These are phyloP conservation scores for Apiospora sp. DNA, from an alignment of 2,329 filamentous ascomycete genomes.

Conservation along the genomic window DNA sequence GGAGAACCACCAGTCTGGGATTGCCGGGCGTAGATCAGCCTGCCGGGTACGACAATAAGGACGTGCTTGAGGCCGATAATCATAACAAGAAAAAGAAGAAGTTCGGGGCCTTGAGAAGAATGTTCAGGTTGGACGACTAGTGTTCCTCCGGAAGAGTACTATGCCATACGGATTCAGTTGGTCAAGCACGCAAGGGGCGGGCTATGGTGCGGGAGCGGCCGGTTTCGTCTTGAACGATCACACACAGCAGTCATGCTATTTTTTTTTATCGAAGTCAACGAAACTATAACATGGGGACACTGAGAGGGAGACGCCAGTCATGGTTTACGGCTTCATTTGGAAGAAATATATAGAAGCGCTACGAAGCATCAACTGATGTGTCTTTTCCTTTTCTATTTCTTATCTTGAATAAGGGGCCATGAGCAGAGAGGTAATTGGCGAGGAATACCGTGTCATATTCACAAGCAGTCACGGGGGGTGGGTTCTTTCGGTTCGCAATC, in stretches of 20 bases:
- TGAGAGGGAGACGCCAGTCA: not conserved
- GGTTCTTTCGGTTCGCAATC: constrained; percentile 8
- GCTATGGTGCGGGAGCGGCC: not conserved
- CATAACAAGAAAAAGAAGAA: constrained; percentile 65
- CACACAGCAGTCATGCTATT: not conserved
- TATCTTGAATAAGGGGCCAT: not conserved
- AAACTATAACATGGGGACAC: not conserved
- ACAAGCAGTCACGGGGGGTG: not conserved
- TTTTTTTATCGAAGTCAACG: not conserved
- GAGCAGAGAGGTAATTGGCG: not conserved
- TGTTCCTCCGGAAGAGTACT: constrained; percentile 7
- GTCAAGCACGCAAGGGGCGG: not conserved
- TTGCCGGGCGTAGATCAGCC: constrained; percentile 27
- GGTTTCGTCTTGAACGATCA: not conserved
- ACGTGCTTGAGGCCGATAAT: constrained; percentile 30
- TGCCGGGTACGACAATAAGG: constrained; percentile 28
- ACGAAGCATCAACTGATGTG: constrained; percentile 18
- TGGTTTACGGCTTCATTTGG: not conserved
- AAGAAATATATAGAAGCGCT: constrained; percentile 3
- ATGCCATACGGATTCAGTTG: not conserved
- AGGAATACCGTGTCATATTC: not conserved
- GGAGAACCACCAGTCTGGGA: constrained; percentile 41
- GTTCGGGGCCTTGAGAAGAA: constrained; percentile 70
- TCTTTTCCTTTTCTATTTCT: constrained; percentile 4
- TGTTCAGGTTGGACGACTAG: constrained; percentile 64